Evolutionary conservation across 805 yeast species (phyloP).

Genomic region (Candida endomychidarum): DNA sequence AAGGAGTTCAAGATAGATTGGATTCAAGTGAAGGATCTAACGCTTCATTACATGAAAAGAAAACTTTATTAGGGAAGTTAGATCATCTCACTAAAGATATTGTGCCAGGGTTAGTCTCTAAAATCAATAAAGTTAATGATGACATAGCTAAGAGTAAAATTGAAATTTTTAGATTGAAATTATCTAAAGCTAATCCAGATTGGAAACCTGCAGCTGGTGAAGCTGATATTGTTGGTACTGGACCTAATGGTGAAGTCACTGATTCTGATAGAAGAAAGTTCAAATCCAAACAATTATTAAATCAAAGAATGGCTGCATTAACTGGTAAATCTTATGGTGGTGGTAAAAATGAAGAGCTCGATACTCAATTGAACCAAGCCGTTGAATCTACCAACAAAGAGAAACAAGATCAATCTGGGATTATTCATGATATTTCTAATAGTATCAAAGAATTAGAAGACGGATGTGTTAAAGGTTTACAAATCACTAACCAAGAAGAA

Average conservation of each 20-base stretch:
- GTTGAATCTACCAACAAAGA: slow-evolving; percentile 52
- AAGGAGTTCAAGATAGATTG: slow-evolving; percentile 41
- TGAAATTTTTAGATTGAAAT: slow-evolving; percentile 55
- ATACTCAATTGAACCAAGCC: slow-evolving; percentile 52
- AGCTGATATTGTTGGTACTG: slow-evolving; percentile 65
- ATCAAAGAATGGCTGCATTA: slow-evolving; percentile 88
- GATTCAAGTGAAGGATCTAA: slow-evolving; percentile 23
- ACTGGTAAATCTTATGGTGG: slow-evolving; percentile 63
- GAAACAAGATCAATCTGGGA: slow-evolving; percentile 53
- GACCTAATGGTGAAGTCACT: slow-evolving; percentile 83
- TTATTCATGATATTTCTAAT: slow-evolving; percentile 68
- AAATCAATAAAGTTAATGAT: slow-evolving; percentile 62
- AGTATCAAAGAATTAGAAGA: slow-evolving; percentile 65
- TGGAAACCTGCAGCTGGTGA: slow-evolving; percentile 42
- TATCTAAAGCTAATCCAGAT: slow-evolving; percentile 65
- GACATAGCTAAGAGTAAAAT: slow-evolving; percentile 67
- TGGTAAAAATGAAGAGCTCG: slow-evolving; percentile 51
- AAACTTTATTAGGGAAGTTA: slow-evolving; percentile 55
- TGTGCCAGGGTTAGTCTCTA: slow-evolving; percentile 68
- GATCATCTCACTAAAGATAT: slow-evolving; percentile 59
- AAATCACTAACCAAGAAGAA: slow-evolving; percentile 41
- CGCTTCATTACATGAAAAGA: slow-evolving; percentile 45
- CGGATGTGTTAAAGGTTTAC: slow-evolving; percentile 44
- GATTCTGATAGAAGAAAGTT: slow-evolving; percentile 81
- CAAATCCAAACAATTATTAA: slow-evolving; percentile 71